phyloP scores from a whole-genome alignment of 2,329 filamentous ascomycete genomes.

The Paraphaeosphaeria sporulosa region DNA sequence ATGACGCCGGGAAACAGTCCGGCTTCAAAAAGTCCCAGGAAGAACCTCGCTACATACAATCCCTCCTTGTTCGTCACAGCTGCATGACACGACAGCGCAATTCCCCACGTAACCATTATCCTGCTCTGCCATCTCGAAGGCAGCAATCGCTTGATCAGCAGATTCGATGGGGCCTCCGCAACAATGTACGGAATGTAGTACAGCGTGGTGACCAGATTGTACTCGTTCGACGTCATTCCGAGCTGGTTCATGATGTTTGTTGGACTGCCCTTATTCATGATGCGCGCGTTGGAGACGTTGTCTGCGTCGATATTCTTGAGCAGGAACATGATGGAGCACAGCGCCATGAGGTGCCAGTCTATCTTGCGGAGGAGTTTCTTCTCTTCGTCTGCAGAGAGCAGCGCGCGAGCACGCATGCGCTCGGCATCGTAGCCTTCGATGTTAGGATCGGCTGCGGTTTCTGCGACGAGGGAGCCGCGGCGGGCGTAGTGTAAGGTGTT shows the following conservation, averaged over 20 bases:
- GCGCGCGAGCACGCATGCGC: constrained; percentile 22
- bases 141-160: constrained; percentile 47
- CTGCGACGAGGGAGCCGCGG: constrained; percentile 18
- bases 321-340: constrained; percentile 30
- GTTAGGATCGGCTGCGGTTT: not conserved
- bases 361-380: constrained; percentile 48
- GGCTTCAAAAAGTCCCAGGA: constrained; percentile 38
- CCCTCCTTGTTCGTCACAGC: constrained; percentile 56
- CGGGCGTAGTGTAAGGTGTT: constrained; percentile 22
- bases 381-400: constrained; percentile 50
- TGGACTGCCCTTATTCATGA: constrained; percentile 28
- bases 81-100: constrained; percentile 36
- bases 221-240: constrained; percentile 30
- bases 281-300: constrained; percentile 30
- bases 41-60: constrained; percentile 54
- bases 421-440: constrained; percentile 24
- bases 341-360: constrained; percentile 26
- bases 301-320: constrained; percentile 33
- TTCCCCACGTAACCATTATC: constrained; percentile 35
- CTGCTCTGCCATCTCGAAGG: constrained; percentile 47
- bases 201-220: constrained; percentile 40
- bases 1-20: constrained; percentile 41
- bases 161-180: constrained; percentile 42
- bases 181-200: constrained; percentile 46
- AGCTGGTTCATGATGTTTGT: constrained; percentile 30